phyloP scores from a whole-genome alignment of 2,329 filamentous ascomycete genomes.

The Colletotrichum destructivum region DNA sequence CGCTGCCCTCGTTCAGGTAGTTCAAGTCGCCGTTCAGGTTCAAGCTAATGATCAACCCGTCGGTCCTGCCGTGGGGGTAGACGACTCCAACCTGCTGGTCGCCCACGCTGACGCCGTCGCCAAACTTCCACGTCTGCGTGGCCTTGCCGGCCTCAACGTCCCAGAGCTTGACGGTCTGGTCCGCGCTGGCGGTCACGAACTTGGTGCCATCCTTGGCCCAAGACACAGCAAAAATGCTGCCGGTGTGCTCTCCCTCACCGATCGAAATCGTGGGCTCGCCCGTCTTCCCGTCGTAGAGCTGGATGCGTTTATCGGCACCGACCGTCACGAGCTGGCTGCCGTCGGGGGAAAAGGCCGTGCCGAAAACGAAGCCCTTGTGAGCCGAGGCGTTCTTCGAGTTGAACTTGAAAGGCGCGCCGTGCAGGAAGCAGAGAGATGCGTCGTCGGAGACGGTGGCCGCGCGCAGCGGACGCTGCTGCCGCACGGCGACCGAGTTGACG shows the following conservation, averaged over 20 bases:
- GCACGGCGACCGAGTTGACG: conserved; percentile 92
- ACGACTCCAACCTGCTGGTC: conserved; percentile 97
- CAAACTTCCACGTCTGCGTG: conserved; percentile 87
- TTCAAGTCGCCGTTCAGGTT: conserved; percentile 91
- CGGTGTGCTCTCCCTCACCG: conserved; percentile 87
- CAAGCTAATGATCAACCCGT: conserved; percentile 91
- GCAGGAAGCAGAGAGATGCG: conserved; percentile 89
- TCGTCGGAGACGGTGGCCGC: conserved; percentile 95
- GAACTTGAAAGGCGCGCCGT: conserved; percentile 97
- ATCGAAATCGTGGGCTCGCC: conserved; percentile 86
- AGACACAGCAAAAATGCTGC: conserved; percentile 92
- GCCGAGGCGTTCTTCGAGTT: conserved; percentile 83
- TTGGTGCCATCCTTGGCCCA: conserved; percentile 91
- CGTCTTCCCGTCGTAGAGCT: conserved; percentile 96
- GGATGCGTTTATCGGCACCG: conserved; percentile 92
- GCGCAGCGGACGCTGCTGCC: conserved; percentile 89
- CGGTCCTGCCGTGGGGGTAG: conserved; percentile 85
- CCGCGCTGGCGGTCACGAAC: conserved; percentile 92
- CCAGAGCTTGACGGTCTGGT: conserved; percentile 96
- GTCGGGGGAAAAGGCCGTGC: conserved; percentile 90
- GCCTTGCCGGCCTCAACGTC: conserved; percentile 85
- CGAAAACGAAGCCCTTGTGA: conserved; percentile 92
- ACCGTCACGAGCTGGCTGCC: conserved; percentile 87
- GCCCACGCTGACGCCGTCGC: conserved; percentile 77
- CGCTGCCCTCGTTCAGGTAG: conserved; percentile 83